A percentile compares a stretch with the other conserved stretches of the same genome.
Evolutionary conservation across 768 basidiomycete species (phyloP).

Genomic region (Auriscalpium orientale): DNA sequence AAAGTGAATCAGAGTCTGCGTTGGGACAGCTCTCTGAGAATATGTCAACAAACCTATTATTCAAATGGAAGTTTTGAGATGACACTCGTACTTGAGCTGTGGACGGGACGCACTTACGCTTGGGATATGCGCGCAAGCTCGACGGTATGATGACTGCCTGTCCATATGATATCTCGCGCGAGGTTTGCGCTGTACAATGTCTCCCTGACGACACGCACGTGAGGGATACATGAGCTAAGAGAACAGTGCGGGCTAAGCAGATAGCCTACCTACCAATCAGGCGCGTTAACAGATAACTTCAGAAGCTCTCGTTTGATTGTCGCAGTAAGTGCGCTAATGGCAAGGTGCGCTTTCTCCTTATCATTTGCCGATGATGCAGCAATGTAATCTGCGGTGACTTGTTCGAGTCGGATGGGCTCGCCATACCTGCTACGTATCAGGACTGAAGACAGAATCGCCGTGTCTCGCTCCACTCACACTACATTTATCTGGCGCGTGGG

Average conservation of each 20-base stretch:
- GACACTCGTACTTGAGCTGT: background rate
- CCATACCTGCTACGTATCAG: constrained; percentile 46
- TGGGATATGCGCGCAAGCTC: constrained; percentile 75
- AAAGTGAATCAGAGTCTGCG: too few species aligned
- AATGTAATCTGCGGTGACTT: constrained; percentile 70
- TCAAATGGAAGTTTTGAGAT: constrained; percentile 75
- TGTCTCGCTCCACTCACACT: background rate
- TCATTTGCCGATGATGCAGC: constrained; percentile 29
- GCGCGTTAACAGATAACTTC: constrained; percentile 77
- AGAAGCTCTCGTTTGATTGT: constrained; percentile 61
- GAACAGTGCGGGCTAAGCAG: background rate
- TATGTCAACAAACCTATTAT: constrained; percentile 53
- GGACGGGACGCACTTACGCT: constrained; percentile 49
- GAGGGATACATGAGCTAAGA: too few species aligned
- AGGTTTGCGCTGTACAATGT: constrained; percentile 82
- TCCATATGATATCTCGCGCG: constrained; percentile 88
- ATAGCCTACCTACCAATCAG: constrained; percentile 65
- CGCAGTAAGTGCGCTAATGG: constrained; percentile 79
- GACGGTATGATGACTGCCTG: constrained; percentile 56
- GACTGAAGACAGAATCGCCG: background rate
- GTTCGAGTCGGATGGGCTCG: constrained; percentile 64
- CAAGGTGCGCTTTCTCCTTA: constrained; percentile 61
- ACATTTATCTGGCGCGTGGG: background rate
- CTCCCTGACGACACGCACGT: constrained; percentile 46
- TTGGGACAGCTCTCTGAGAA: constrained; percentile 37